Evolutionary conservation across 2,329 filamentous ascomycete species (phyloP), one percentile per base, ranked within the genome.

Genomic region (Periconia sp.): DNA sequence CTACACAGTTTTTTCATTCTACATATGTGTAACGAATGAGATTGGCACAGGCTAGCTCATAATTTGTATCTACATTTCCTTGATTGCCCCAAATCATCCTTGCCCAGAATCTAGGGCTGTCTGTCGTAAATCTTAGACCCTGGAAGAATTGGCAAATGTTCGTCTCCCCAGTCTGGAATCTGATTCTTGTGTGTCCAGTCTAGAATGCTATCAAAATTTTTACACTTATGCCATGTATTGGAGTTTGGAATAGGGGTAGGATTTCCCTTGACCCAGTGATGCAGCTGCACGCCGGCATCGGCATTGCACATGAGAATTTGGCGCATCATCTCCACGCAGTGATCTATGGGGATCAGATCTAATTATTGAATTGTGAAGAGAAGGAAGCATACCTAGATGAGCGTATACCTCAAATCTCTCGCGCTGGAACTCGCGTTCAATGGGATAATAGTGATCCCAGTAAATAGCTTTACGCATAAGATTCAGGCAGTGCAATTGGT

Each of bases 171-270:
- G 12, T 29, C 26, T n/a, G 26, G 26, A n/a, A 29, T 29, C 26
- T 29, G 26, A 11, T n/a, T 29, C 6, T 29, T n/a, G 12, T 29
- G n/a, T n/a, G 26, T 29, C 26, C 26, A 29, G n/a, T 29, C 6
- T 15, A 29, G 16, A 6, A 29, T 15, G 16, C 26, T 29, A 11
- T 29, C 26, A n/a, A 29, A 29, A 29, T 29, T 29, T 15, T 29
- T 29, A 29, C 26, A 29, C 26, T 29, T 29, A n/a, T 29, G 26
- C 26, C 26, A 29, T 29, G 26, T 29, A 29, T 29, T 29, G 5
- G 26, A 29, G 12, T 29, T 29, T 29, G 26, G 26, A 15, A 29
- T 29, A 6, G 26, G 26, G 6, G 26, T 29, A n/a, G 26, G 26
- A 15, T 29, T 29, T 6, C 26, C 26, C 16, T 29, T 29, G 6